Conservation (phyloP, 345 rosid genomes). For the Populus tremula region DNA sequence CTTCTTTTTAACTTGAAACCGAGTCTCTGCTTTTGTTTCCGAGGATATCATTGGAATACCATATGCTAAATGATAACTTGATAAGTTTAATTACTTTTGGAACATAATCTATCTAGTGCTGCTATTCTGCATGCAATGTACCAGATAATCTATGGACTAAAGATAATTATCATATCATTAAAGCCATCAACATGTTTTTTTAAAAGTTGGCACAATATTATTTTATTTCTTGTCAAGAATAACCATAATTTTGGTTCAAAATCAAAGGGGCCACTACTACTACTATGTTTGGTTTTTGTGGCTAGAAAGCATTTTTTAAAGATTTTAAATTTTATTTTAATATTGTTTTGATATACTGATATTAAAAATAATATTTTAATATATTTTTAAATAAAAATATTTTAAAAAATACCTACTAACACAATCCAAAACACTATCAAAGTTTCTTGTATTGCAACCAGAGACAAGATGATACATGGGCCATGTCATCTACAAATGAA, state of each 20-base stretch:
- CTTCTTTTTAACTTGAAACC: background rate
- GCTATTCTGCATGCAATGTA: background rate
- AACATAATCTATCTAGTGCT: background rate
- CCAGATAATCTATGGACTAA: background rate
- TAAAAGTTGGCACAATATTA: background rate
- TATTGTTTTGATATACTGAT: accelerated
- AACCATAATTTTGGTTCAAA: background rate
- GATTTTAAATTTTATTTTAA: too few species aligned
- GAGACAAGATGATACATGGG: too few species aligned
- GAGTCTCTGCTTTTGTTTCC: background rate
- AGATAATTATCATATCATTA: background rate
- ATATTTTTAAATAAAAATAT: too few species aligned
- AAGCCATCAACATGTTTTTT: background rate
- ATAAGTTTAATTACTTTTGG: background rate
- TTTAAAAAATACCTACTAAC: too few species aligned
- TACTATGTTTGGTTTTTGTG: too few species aligned
- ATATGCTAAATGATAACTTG: background rate
- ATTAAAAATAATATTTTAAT: too few species aligned
- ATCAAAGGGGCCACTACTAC: background rate
- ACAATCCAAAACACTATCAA: too few species aligned
- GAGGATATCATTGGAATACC: background rate
- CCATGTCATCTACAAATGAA: background rate
- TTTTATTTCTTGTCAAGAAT: background rate
- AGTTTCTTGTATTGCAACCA: too few species aligned
- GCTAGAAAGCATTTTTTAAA: too few species aligned